Evolutionary conservation across 2,329 filamentous ascomycete species (phyloP).

Genomic region (Cercospora sesami): DNA sequence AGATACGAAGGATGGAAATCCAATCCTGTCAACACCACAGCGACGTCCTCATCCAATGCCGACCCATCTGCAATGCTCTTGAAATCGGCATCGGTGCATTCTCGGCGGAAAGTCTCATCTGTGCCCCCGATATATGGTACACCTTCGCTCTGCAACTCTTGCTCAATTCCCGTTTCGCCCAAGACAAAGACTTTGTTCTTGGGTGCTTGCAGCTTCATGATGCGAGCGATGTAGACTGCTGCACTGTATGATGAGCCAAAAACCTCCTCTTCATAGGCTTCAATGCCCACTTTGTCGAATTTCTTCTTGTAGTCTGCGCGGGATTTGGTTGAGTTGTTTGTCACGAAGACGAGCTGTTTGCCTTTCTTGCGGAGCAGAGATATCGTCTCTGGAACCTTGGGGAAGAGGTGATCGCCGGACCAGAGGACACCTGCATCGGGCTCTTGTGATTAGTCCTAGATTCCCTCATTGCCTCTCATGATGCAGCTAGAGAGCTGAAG

Average conservation of each 20-base stretch:
- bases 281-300: conserved; percentile 77
- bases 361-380: conserved; percentile 79
- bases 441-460: conserved; percentile 30
- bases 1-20: conserved; percentile 97
- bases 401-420: conserved; percentile 90
- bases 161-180: conserved; percentile 87
- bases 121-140: conserved; percentile 83
- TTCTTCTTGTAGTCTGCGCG: conserved; percentile 91
- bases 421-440: conserved; percentile 79
- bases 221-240: conserved; percentile 91
- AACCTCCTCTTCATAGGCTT: conserved; percentile 80
- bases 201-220: conserved; percentile 72
- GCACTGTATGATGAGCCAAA: conserved; percentile 95
- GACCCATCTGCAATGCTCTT: conserved; percentile 68
- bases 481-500: neutral
- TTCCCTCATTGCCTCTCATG: neutral
- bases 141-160: conserved; percentile 77
- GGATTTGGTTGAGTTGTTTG: conserved; percentile 98
- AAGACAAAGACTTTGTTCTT: conserved; percentile 94
- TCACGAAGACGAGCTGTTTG: conserved; percentile 93
- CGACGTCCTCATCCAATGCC: conserved; percentile 83
- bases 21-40: conserved; percentile 81
- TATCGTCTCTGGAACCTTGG: conserved; percentile 80
- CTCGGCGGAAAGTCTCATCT: conserved; percentile 72
- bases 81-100: conserved; percentile 80